Evolutionary conservation across 192 early-diverging fungal genomes (phyloP).

Genomic region (Coemansia nantahalensis): DNA sequence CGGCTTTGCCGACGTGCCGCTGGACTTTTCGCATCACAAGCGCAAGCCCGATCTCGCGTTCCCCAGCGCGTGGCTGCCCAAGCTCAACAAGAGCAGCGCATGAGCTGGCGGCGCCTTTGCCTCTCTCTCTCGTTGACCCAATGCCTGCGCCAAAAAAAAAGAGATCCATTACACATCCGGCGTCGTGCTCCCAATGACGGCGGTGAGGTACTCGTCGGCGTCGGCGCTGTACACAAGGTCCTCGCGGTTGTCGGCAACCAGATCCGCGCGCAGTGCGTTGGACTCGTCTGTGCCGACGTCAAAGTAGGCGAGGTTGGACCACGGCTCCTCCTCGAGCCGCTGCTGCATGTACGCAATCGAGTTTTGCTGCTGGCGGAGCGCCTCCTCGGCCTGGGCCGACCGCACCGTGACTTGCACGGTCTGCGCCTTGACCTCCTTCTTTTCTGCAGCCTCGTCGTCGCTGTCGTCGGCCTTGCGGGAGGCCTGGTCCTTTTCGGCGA

Average conservation of each 20-base stretch:
- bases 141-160: too few relatives aligned
- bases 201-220: slow-evolving; percentile 34
- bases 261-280: slow-evolving; percentile 3
- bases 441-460: slow-evolving; percentile 68
- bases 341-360: slow-evolving; percentile 56
- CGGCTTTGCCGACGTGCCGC: slow-evolving; percentile 39
- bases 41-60: slow-evolving; percentile 26
- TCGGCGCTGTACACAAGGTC: slow-evolving; percentile 24
- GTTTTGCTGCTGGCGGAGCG: slow-evolving; percentile 57
- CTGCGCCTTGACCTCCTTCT: slow-evolving; percentile 31
- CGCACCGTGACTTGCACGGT: slow-evolving; percentile 57
- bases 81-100: neutral
- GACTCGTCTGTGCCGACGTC: slow-evolving; percentile 50
- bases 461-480: slow-evolving; percentile 67
- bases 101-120: too few relatives aligned
- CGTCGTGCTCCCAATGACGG: slow-evolving; percentile 37
- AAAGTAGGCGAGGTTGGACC: slow-evolving; percentile 66
- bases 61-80: slow-evolving; percentile 39
- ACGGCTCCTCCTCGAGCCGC: slow-evolving; percentile 69
- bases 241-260: slow-evolving; percentile 33
- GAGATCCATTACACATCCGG: slow-evolving; percentile 19
- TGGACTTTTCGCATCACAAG: slow-evolving; percentile 33
- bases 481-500: slow-evolving; percentile 71
- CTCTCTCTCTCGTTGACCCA: too few relatives aligned
- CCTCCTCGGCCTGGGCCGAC: slow-evolving; percentile 61